Conservation (phyloP, 768 basidiomycete species). For the Termitomyces sp. region DNA sequence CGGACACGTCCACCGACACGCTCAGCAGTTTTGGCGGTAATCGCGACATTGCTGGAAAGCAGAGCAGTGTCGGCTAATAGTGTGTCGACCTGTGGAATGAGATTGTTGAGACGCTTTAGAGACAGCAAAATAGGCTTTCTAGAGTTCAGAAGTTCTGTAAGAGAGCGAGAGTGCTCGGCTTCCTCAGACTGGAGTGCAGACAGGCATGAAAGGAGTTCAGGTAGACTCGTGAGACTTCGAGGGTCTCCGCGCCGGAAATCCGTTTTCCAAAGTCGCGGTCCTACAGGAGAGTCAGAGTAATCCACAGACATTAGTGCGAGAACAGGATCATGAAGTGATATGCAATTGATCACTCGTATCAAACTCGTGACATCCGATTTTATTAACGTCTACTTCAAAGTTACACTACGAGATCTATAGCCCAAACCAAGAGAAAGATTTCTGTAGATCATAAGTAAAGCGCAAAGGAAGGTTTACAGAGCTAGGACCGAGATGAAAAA, state of each 20-base stretch:
- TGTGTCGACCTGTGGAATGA: slow-evolving; percentile 60
- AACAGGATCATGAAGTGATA: neutral
- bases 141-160: slow-evolving; percentile 66
- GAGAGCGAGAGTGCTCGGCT: slow-evolving; percentile 64
- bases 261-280: neutral
- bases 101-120: slow-evolving; percentile 52
- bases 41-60: slow-evolving; percentile 54
- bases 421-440: slow-evolving; percentile 24
- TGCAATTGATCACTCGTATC: neutral
- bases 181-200: slow-evolving; percentile 76
- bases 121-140: slow-evolving; percentile 61
- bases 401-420: slow-evolving; percentile 11
- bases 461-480: slow-evolving; percentile 24
- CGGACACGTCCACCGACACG: slow-evolving; percentile 90
- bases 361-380: neutral
- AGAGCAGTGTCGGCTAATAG: slow-evolving; percentile 51
- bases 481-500: slow-evolving; percentile 39
- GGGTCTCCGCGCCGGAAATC: slow-evolving; percentile 22
- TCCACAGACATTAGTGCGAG: slow-evolving; percentile 6
- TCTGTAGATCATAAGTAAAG: slow-evolving; percentile 17
- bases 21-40: slow-evolving; percentile 76
- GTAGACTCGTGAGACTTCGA: slow-evolving; percentile 49
- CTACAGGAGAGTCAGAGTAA: neutral
- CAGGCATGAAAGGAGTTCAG: slow-evolving; percentile 70
- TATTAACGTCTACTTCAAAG: neutral